phyloP scores from a whole-genome alignment of 495 filamentous ascomycete species.

The Penicillium robsamsonii region DNA sequence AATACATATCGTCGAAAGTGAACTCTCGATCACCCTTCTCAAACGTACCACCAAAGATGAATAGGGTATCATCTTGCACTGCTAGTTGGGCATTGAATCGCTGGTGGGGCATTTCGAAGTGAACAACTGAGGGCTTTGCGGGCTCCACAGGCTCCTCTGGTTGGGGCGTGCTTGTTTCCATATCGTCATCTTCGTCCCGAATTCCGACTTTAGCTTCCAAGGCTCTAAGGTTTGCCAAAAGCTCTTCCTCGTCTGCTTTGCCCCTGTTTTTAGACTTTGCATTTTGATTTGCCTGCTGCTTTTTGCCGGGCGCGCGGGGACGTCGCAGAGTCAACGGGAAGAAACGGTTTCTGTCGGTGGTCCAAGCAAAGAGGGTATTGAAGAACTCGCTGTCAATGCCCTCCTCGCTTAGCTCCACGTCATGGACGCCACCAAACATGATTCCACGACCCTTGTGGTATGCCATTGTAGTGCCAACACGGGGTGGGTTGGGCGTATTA shows the following conservation, averaged over 20 bases:
- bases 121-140: conserved; percentile 46
- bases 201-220: conserved; percentile 67
- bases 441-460: conserved; percentile 91
- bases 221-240: conserved; percentile 78
- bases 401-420: conserved; percentile 91
- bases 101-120: conserved; percentile 77
- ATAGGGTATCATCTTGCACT: conserved; percentile 87
- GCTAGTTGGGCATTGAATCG: conserved; percentile 88
- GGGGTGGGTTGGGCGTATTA: conserved; percentile 78
- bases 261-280: conserved; percentile 64
- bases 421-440: conserved; percentile 90
- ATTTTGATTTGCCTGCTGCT: conserved; percentile 53
- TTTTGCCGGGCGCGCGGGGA: conserved; percentile 59
- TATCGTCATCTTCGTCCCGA: conserved; percentile 52
- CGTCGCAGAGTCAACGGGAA: conserved; percentile 78
- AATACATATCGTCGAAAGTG: conserved; percentile 90
- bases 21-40: conserved; percentile 93
- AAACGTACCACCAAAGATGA: conserved; percentile 91
- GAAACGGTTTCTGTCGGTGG: conserved; percentile 89
- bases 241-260: conserved; percentile 84
- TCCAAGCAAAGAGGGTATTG: conserved; percentile 84
- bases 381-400: conserved; percentile 97
- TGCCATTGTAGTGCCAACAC: conserved; percentile 87
- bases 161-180: conserved; percentile 40
- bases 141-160: conserved; percentile 53